These are phyloP conservation scores for Penicillium canescens DNA, from an alignment of 495 filamentous ascomycete species.

Conservation along the genomic window DNA sequence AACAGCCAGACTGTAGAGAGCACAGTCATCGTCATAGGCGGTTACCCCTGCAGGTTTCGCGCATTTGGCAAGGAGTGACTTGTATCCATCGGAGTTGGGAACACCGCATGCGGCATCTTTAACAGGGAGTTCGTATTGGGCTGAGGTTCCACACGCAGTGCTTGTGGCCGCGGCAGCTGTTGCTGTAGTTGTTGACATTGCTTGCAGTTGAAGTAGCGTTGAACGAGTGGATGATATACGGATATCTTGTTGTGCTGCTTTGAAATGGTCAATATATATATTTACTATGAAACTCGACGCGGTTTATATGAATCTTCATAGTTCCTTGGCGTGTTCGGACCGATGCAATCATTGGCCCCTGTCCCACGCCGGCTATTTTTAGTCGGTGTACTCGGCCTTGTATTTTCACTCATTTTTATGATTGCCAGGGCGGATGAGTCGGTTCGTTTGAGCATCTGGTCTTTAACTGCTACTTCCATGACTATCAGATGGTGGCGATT, in stretches of 20 bases:
- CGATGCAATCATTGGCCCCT: too few relatives aligned
- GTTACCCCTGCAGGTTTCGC: slow-evolving; percentile 9
- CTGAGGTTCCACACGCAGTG: slow-evolving; percentile 9
- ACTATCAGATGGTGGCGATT: too few relatives aligned
- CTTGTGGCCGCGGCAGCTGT: slow-evolving; percentile 1
- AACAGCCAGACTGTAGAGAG: slow-evolving; percentile 12
- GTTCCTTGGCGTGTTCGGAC: too few relatives aligned
- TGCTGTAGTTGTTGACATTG: slow-evolving; percentile 3
- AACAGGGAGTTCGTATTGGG: slow-evolving; percentile 19
- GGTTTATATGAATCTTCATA: not conserved
- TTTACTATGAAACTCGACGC: too few relatives aligned
- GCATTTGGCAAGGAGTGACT: slow-evolving; percentile 7
- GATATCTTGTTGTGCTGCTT: too few relatives aligned
- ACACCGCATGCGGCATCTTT: slow-evolving; percentile 19
- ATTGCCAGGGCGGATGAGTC: not conserved
- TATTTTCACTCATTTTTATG: not conserved
- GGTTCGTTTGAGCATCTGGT: too few relatives aligned
- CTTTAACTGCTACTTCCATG: too few relatives aligned
- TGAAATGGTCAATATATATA: too few relatives aligned
- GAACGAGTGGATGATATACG: too few relatives aligned
- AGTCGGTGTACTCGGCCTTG: not conserved
- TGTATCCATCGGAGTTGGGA: slow-evolving; percentile 16
- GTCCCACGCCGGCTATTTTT: not conserved
- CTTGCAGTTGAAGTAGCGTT: not conserved
- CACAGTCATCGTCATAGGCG: slow-evolving; percentile 9